These are phyloP conservation scores for Tetrahymena thermophila DNA, from an alignment of 73 alveolate genomes.

Conservation along the genomic window DNA sequence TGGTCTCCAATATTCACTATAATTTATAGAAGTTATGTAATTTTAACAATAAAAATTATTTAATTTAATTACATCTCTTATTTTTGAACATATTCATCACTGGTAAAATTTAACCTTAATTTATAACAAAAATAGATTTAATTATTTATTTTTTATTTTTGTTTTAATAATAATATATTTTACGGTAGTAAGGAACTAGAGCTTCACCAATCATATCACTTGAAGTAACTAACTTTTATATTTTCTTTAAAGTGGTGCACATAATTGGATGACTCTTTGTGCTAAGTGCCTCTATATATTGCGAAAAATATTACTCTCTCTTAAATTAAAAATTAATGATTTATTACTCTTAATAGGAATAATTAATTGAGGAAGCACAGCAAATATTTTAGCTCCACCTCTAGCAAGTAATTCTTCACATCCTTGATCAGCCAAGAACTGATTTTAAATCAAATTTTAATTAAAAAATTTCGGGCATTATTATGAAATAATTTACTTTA, in stretches of 20 bases:
- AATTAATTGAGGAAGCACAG: slow-evolving; percentile 93
- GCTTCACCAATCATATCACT: slow-evolving; percentile 94
- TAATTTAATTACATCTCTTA: slow-evolving; percentile 60
- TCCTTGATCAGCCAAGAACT: slow-evolving; percentile 90
- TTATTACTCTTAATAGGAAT: slow-evolving; percentile 77
- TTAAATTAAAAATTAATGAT: background rate
- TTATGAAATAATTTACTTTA: slow-evolving; percentile 12
- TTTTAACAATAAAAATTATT: background rate
- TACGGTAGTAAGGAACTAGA: slow-evolving; percentile 93
- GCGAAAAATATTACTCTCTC: background rate
- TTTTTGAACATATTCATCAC: slow-evolving; percentile 86
- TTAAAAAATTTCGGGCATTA: background rate
- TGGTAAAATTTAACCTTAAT: slow-evolving; percentile 77
- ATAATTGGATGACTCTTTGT: slow-evolving; percentile 92
- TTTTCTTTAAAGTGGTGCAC: slow-evolving; percentile 86
- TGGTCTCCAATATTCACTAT: slow-evolving; percentile 83
- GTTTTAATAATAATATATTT: background rate
- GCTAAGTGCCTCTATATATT: slow-evolving; percentile 62
- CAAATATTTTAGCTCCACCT: slow-evolving; percentile 87
- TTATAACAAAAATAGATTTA: background rate
- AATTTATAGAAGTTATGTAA: background rate
- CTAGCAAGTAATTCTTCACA: slow-evolving; percentile 77
- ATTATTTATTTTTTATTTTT: background rate
- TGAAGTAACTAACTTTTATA: slow-evolving; percentile 80
- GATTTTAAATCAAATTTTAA: background rate